Evolutionary conservation across 306 rosid genomes (phyloP).

Genomic region (Datisca glomerata): DNA sequence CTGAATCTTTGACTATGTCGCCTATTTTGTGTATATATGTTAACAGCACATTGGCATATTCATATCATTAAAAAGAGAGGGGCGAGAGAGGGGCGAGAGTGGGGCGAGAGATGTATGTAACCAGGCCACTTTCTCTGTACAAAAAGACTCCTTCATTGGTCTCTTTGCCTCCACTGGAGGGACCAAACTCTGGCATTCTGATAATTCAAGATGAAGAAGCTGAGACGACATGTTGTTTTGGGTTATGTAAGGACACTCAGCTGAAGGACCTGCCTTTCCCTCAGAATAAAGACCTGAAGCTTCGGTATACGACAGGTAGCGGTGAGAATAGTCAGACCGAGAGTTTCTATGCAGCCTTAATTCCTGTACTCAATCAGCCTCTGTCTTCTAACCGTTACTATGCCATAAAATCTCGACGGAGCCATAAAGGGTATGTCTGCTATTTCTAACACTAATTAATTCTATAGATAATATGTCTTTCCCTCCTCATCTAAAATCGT

Average conservation of each 20-base stretch:
- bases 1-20: too few species aligned
- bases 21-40: too few species aligned
- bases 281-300: slow-evolving; percentile 44
- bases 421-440: slow-evolving; percentile 50
- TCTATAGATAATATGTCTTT: too few species aligned
- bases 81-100: too few species aligned
- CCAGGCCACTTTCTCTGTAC: slow-evolving; percentile 47
- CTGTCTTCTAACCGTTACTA: slow-evolving; percentile 53
- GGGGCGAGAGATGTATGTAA: slow-evolving; percentile 54
- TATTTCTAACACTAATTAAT: not conserved
- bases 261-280: slow-evolving; percentile 49
- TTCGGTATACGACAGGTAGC: slow-evolving; percentile 35
- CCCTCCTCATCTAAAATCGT: too few species aligned
- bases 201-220: slow-evolving; percentile 49
- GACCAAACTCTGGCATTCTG: slow-evolving; percentile 54
- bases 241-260: slow-evolving; percentile 21
- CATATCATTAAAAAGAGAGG: too few species aligned
- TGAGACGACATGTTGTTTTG: slow-evolving; percentile 27
- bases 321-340: not conserved
- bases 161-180: slow-evolving; percentile 36
- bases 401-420: slow-evolving; percentile 30
- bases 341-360: slow-evolving; percentile 31
- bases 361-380: slow-evolving; percentile 70
- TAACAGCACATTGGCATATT: too few species aligned
- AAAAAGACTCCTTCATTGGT: slow-evolving; percentile 21